phyloP scores from a whole-genome alignment of 106 monocot genomes.

The Platanthera guangdongensis region DNA sequence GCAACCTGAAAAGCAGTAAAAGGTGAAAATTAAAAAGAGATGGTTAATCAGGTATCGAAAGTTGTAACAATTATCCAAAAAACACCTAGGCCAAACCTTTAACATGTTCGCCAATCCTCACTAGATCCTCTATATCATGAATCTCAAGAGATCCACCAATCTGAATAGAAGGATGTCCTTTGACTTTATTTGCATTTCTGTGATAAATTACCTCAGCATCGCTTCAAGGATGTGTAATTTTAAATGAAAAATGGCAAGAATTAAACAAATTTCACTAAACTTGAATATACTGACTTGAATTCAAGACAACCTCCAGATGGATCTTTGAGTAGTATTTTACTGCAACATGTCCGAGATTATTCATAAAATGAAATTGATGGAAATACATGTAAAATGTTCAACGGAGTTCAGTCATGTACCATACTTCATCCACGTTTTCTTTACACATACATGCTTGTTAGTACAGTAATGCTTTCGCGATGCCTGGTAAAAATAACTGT shows the following conservation, averaged over 20 bases:
- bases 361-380: not conserved
- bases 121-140: conserved; percentile 97
- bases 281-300: conserved; percentile 64
- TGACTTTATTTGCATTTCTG: conserved; percentile 90
- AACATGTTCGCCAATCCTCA: conserved; percentile 61
- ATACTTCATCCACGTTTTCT: conserved; percentile 78
- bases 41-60: too few species aligned
- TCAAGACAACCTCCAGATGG: conserved; percentile 47
- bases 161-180: conserved; percentile 69
- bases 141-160: conserved; percentile 78
- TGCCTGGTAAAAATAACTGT: conserved; percentile 36
- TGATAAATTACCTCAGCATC: conserved; percentile 3
- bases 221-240: not conserved
- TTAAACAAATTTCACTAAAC: conserved; percentile 1
- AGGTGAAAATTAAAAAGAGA: conserved; percentile 14
- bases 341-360: conserved; percentile 15
- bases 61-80: not conserved
- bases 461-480: conserved; percentile 94
- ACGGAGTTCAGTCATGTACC: conserved; percentile 28
- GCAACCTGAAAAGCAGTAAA: conserved; percentile 55
- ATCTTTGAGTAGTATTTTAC: conserved; percentile 77
- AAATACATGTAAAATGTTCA: not conserved
- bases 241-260: not conserved
- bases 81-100: conserved; percentile 49
- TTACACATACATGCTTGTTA: conserved; percentile 58